Evolutionary conservation across 1,284 basidiomycete species (phyloP), one percentile per base, ranked within the genome.

Genomic region (Sanghuangporus baumii): DNA sequence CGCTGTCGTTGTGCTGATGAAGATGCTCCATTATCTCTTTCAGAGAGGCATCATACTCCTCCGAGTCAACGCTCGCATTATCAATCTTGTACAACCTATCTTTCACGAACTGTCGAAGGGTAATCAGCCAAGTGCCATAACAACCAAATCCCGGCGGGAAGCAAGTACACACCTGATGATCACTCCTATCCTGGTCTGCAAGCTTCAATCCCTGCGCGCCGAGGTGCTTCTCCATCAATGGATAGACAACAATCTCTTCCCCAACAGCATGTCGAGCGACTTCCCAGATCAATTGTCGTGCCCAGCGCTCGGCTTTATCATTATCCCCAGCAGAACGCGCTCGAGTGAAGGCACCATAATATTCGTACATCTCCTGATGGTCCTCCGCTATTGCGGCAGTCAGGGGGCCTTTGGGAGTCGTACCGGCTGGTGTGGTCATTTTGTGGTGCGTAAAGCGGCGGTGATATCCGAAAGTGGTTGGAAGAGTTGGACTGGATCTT

Each of bases 231-330:
- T 88, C 85, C 79, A 88, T 82, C 57, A 87, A 76, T 5, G 86
- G 86, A 67, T 88, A 87, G 1, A 87, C 81, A 20, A 88, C 78
- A 55, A 87, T 80, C 70, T 88, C 86, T 69, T 88, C 86, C 5
- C 82, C 85, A 2, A 85, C 80, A 4, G 86, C 81, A 67, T 87
- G 85, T 0, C 84, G 77, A 0, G 82, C 84, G 47, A 86, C 74
- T 71, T 85, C 83, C 84, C 83, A 86, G 1, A 74, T 78, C 2
- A 86, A 74, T 67, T 85, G 83, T 52, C 78, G 76, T 0, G 80
- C 76, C 82, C 83, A 87, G 26, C 83, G 80, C 5, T 72, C 74
- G 68, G 85, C 82, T 0, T 76, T 76, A 34, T 80, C 80, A 26
- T 71, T 62, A 68, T 86, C 75, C 3, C 78, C 80, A 11, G 65